Evolutionary conservation across 192 early-diverging fungal species (phyloP), one percentile per base, ranked within the genome.

Genomic region (Entomortierella parvispora): DNA sequence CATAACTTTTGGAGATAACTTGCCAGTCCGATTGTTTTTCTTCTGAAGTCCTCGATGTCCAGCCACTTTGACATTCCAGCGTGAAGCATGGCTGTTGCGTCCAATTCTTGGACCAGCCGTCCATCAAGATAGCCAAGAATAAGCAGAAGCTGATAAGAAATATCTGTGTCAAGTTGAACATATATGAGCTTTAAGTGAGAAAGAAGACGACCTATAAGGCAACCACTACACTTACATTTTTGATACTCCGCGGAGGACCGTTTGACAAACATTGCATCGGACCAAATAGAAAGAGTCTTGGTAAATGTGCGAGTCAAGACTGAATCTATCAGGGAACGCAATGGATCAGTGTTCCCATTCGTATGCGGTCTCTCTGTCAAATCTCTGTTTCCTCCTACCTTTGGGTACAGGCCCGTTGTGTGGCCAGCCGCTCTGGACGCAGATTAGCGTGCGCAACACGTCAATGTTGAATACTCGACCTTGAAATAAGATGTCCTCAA

Each of bases 371-470:
- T n/a, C n/a, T n/a, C n/a, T n/a, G n/a, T n/a, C n/a, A n/a, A n/a
- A n/a, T n/a, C n/a, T n/a, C n/a, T n/a, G n/a, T n/a, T n/a, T n/a
- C n/a, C n/a, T n/a, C 31, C 22, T 66, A 66, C 71, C 71, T 66
- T 68, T 62, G 3, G 44, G 20, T 5, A 60, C 15, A 20, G 46
- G 45, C 14, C 57, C 74, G 43, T 12, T 31, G 14, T 25, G 46
- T 53, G 74, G 74, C 74, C 74, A 77, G 53, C 60, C 74, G 59
- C 60, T 68, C 26, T 77, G 74, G 10, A 77, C 47, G 31, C 74
- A 77, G n/a, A 77, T 51, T 48, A 77, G 32, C 0, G 37, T 57
- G 4, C 74, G 65, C 37, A 77, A n/a, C 8, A 64, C 43, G 18
- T 65, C 59, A 5, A 47, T 25, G 1, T 59, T 53, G 25, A 34